Percentiles rank a stretch among this genome's conserved stretches.
Evolutionary conservation across 805 yeast species (phyloP).

Genomic region (Monosporozyma unispora): DNA sequence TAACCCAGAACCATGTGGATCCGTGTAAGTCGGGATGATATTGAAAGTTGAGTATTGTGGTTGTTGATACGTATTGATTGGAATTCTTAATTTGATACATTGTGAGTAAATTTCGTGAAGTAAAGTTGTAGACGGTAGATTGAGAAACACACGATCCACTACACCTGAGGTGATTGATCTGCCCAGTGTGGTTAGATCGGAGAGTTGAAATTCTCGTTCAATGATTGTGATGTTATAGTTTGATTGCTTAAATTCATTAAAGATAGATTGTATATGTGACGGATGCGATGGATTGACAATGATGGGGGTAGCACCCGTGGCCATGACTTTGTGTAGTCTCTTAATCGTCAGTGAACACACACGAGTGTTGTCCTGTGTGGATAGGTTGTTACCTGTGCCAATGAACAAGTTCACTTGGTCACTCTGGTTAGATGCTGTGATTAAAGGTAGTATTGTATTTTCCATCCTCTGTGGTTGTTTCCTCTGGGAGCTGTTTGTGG

Average conservation of each 20-base stretch:
- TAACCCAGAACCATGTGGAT: conserved; percentile 50
- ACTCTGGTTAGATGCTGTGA: conserved; percentile 37
- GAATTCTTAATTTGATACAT: conserved; percentile 62
- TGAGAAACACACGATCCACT: conserved; percentile 72
- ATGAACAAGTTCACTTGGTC: conserved; percentile 51
- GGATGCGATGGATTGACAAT: conserved; percentile 32
- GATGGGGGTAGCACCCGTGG: conserved; percentile 49
- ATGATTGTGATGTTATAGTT: conserved; percentile 24
- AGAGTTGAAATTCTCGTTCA: conserved; percentile 30
- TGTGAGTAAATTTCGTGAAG: no score
- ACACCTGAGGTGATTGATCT: conserved; percentile 50
- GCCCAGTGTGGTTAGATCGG: conserved; percentile 49
- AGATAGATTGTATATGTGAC: conserved; percentile 16
- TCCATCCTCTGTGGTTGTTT: no score
- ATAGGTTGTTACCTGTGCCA: conserved; percentile 32
- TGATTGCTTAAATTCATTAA: conserved; percentile 16
- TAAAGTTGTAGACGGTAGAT: conserved; percentile 34
- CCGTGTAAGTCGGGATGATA: conserved; percentile 56
- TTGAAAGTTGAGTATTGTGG: conserved; percentile 70
- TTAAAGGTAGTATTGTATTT: conserved; percentile 29
- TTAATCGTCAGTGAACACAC: conserved; percentile 26
- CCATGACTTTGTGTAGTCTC: conserved; percentile 41
- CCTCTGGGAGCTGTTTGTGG: no score
- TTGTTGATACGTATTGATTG: conserved; percentile 70
- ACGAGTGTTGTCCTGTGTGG: conserved; percentile 1